Conservation (phyloP, 345 rosid genomes). For the Eucalyptus caleyi region DNA sequence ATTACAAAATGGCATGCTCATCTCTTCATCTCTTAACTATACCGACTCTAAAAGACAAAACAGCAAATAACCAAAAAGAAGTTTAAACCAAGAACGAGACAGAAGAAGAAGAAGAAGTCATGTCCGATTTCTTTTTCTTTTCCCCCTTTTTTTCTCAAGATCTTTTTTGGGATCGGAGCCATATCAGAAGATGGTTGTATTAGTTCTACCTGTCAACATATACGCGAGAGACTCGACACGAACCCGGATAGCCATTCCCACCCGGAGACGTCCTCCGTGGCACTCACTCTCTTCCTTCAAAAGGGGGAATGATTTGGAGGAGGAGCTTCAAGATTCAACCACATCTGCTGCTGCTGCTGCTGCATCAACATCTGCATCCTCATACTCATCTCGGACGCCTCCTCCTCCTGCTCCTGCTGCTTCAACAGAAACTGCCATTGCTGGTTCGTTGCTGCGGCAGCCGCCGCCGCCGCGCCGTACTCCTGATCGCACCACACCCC, state of each 20-base stretch:
- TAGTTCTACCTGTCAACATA: neutral
- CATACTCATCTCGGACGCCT: neutral
- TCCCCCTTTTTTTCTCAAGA: neutral
- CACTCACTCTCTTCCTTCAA: neutral
- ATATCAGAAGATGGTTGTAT: neutral
- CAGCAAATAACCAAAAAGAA: neutral
- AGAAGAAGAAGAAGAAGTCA: no score
- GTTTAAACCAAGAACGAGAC: no score
- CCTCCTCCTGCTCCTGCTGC: neutral
- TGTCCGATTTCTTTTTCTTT: no score
- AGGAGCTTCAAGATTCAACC: neutral
- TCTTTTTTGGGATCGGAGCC: neutral
- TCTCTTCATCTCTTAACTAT: neutral
- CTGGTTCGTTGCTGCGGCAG: neutral
- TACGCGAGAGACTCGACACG: neutral
- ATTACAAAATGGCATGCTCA: neutral
- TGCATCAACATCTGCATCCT: neutral
- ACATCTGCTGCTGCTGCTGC: neutral
- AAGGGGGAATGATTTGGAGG: neutral
- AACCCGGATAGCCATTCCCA: neutral
- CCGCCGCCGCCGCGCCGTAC: conserved; percentile 14
- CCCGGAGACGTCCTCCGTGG: neutral
- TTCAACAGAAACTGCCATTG: neutral
- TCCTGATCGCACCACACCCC: conserved; percentile 26
- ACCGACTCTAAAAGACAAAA: neutral